Percentiles rank a stretch among this genome's conserved stretches.
These are phyloP conservation scores for Acephala macrosclerotiorum DNA, from an alignment of 2,329 filamentous ascomycete genomes.

Conservation along the genomic window DNA sequence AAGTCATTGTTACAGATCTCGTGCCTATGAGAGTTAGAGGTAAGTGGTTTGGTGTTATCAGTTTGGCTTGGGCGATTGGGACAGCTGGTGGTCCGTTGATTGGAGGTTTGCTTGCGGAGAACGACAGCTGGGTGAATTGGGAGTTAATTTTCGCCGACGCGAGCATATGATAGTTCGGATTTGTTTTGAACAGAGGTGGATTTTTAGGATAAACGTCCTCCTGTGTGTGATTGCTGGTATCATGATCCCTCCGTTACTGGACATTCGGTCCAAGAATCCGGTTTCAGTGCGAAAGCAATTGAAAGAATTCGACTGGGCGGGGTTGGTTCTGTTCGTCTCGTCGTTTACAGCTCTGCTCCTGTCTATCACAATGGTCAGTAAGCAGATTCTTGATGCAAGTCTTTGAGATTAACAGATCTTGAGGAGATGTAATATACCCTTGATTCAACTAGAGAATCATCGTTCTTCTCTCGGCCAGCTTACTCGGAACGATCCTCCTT, in stretches of 20 bases:
- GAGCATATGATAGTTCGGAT: not conserved
- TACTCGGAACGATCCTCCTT: not conserved
- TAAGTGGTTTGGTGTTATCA: constrained; percentile 45
- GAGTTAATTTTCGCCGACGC: not conserved
- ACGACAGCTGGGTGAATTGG: constrained; percentile 49
- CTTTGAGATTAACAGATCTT: not conserved
- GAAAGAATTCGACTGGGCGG: not conserved
- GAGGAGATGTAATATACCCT: not conserved
- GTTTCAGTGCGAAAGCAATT: not conserved
- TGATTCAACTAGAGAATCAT: not conserved
- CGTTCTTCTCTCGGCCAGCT: not conserved
- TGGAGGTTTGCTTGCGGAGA: constrained; percentile 39
- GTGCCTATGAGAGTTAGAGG: constrained; percentile 50
- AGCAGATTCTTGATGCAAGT: not conserved
- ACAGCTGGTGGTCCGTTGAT: constrained; percentile 41
- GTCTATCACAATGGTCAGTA: not conserved
- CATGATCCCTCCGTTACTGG: not conserved
- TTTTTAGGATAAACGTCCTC: constrained; percentile 53
- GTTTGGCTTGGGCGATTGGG: constrained; percentile 33
- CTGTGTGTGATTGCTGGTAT: not conserved
- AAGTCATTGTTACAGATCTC: constrained; percentile 53
- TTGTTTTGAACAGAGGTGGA: constrained; percentile 52
- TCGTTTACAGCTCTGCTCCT: not conserved
- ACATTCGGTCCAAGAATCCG: not conserved
- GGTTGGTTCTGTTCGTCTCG: not conserved